Evolutionary conservation across 2,329 filamentous ascomycete genomes (phyloP), one percentile per base, ranked within the genome.

Genomic region (Fusarium pseudograminearum): DNA sequence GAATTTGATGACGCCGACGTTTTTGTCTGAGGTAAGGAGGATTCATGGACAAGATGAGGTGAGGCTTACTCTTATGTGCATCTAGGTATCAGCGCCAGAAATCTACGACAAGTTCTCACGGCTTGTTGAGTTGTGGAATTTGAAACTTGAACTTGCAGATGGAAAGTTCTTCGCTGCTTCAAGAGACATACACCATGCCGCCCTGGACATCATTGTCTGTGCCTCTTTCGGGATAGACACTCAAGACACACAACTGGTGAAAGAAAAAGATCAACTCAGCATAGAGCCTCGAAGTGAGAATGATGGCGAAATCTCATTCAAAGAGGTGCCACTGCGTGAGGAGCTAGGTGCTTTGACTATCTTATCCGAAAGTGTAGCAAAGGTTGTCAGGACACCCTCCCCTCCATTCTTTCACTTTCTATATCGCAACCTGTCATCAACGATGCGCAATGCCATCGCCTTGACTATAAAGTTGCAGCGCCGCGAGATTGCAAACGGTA

Each of bases 31-130:
- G 51, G 67, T 70, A 12, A 22, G 54, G 10, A 10, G 15, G 3
- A 16, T 11, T 0, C 3, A 14, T 7, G 11, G 4, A 5, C 2
- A 18, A 2, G 7, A 12, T 30, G 4, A 5, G 20, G 5, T 22
- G 6, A 10, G 8, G 15, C 4, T 2, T 15, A 4, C 4, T 0
- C 7, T 41, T 70, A 65, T 1, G 5, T 6, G 4, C 14, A 6
- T 10, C 0, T 2, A 70, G 67, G 68, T 64, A 1, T 70, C 67
- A 18, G 67, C 67, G 2, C 58, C 67, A 1, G 63, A 70, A 4
- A 70, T 70, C 4, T 71, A 68, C 7, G 67, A 71, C 9, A 70
- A 70, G 6, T 66, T 69, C 10, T 40, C 50, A 2, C 24, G 60
- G 0, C 42, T 69, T 1, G 15, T 69, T 7, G 38, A 69, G 5